Conservation (phyloP, 2,329 filamentous ascomycete genomes). For the Cercospora canescens region DNA sequence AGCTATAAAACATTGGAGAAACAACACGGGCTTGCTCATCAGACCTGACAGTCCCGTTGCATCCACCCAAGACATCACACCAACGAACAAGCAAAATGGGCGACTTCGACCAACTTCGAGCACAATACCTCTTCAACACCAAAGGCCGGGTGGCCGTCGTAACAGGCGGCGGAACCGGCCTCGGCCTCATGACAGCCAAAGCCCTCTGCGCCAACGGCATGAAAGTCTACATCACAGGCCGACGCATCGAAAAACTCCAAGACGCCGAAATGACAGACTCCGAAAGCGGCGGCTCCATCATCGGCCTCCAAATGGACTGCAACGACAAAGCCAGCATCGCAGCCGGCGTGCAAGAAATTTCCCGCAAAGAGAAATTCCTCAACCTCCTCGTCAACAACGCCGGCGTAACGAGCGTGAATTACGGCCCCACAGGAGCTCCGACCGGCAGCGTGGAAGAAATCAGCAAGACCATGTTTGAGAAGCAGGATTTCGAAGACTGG, state of each 20-base stretch:
- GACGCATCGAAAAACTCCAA: constrained; percentile 47
- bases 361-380: constrained; percentile 33
- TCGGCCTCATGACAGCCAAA: constrained; percentile 51
- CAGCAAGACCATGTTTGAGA: constrained; percentile 52
- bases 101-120: constrained; percentile 27
- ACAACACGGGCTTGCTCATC: not conserved
- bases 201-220: constrained; percentile 51
- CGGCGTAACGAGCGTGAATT: constrained; percentile 31
- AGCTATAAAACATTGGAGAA: not conserved
- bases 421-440: constrained; percentile 27
- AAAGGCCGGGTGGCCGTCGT: constrained; percentile 45
- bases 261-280: constrained; percentile 51
- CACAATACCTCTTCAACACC: constrained; percentile 39
- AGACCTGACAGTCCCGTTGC: not conserved
- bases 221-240: constrained; percentile 50
- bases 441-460: constrained; percentile 53
- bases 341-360: constrained; percentile 28
- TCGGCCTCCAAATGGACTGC: constrained; percentile 35
- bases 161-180: constrained; percentile 48
- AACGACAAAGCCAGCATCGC: constrained; percentile 34
- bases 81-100: constrained; percentile 21
- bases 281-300: constrained; percentile 61
- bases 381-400: constrained; percentile 38
- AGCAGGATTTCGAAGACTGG: constrained; percentile 44
- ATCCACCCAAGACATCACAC: not conserved